Conservation (phyloP, 2,329 filamentous ascomycete genomes). For the Pseudocercospora pini-densiflorae region DNA sequence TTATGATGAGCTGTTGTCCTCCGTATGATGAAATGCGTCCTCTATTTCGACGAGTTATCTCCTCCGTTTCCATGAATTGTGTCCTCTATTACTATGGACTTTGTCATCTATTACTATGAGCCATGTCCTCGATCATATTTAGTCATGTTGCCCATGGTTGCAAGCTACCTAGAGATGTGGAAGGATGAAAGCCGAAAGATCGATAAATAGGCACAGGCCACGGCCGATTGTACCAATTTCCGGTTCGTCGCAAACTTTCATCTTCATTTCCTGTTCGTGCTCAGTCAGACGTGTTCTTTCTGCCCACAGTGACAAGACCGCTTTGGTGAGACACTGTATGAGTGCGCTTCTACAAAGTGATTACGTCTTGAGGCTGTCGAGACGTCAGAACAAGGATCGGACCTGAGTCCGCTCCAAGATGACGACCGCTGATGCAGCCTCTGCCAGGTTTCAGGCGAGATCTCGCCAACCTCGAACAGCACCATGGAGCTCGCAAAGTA, state of each 20-base stretch:
- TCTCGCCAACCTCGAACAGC: not conserved
- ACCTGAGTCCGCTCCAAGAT: slow-evolving; percentile 14
- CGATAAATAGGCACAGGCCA: not conserved
- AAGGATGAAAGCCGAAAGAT: not conserved
- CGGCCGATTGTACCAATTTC: not conserved
- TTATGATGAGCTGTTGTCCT: too few relatives aligned
- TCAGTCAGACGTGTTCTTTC: not conserved
- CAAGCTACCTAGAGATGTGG: too few relatives aligned
- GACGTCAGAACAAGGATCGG: slow-evolving; percentile 1
- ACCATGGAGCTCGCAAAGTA: not conserved
- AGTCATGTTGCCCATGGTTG: too few relatives aligned
- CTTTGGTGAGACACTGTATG: not conserved
- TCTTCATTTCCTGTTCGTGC: not conserved
- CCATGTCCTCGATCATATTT: too few relatives aligned
- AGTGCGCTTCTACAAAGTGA: not conserved
- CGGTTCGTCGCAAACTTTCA: not conserved
- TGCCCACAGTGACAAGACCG: not conserved
- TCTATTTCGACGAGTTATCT: too few relatives aligned
- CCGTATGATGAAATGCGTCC: too few relatives aligned
- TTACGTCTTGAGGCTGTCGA: not conserved
- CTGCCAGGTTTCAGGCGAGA: slow-evolving; percentile 18
- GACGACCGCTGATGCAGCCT: slow-evolving; percentile 18
- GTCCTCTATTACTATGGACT: too few relatives aligned
- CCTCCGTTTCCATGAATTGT: too few relatives aligned
- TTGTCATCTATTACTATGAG: too few relatives aligned